Base-by-base conservation (phyloP, 805 yeast genomes). In the Starmerella potacharoeniae region DNA sequence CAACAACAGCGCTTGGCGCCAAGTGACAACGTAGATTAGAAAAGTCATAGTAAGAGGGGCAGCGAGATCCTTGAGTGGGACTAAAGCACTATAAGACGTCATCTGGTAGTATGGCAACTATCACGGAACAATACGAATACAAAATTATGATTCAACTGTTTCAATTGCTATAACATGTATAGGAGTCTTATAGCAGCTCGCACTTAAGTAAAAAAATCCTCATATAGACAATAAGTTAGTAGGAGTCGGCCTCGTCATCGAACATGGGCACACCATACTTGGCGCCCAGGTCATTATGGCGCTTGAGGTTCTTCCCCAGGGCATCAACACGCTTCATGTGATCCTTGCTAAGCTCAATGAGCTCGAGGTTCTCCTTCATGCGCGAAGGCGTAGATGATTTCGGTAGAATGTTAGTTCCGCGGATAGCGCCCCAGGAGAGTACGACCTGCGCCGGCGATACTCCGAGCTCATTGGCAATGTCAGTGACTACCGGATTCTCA, bases 321-420 rank as follows among this genome's bases (percentile, higher is more conserved):
- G n/a, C 40, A 40, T 49, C 52, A 22, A 59, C 45, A 33, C 49
- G 60, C 8, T 65, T 64, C 40, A 77, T 53, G 44, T 78, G 80
- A 30, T 71, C 75, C 14, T 60, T 55, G 13, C 74, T 60, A 43
- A 79, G 65, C 3, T 71, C 68, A 22, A 71, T 58, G 33, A 70
- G 70, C 58, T 72, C 68, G 28, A 72, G 64, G 60, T 73, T 73
- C 9, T 67, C 59, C 28, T 68, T 66, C 53, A 85, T 76, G 66
- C 95, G 78, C 34, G 73, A 77, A 5, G 77, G 72, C 54, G 82
- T 84, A 8, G 82, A 73, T 0, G 93, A 81, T 69, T 89, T 78
- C 44, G 90, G 86, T 41, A 84, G 68, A 1, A 75, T 79, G 14
- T 75, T 73, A 56, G 84, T 72, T 1, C 84, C 87, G 40, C 78